phyloP scores from a whole-genome alignment of 495 filamentous ascomycete genomes.

The Chaetomium tenue region DNA sequence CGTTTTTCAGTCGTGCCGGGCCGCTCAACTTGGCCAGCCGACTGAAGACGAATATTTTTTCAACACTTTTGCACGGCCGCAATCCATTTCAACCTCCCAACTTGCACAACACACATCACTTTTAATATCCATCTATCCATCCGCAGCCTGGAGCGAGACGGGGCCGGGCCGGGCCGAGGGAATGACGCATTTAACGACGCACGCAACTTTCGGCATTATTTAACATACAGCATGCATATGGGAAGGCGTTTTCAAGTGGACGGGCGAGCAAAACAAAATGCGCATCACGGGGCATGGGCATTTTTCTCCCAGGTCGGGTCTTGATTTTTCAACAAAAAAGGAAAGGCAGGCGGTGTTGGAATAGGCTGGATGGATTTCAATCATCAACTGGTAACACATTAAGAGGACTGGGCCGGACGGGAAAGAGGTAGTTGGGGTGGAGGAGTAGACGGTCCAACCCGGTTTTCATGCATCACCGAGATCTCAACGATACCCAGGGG shows the following conservation, averaged over 20 bases:
- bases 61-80: constrained; percentile 30
- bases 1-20: constrained; percentile 9
- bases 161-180: constrained; percentile 11
- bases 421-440: neutral
- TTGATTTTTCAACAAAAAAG: constrained; percentile 43
- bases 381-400: constrained; percentile 16
- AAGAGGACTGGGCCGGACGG: constrained; percentile 11
- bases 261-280: constrained; percentile 9
- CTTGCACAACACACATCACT: constrained; percentile 18
- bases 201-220: constrained; percentile 17
- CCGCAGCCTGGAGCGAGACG: constrained; percentile 18
- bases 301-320: constrained; percentile 13
- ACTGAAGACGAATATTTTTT: constrained; percentile 19
- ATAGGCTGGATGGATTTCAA: constrained; percentile 18
- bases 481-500: constrained; percentile 44
- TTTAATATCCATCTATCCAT: constrained; percentile 26
- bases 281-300: constrained; percentile 21
- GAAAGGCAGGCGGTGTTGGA: constrained; percentile 16
- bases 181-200: constrained; percentile 21
- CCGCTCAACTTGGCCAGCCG: constrained; percentile 15
- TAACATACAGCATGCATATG: constrained; percentile 27
- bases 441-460: constrained; percentile 13
- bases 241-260: constrained; percentile 24
- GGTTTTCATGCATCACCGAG: constrained; percentile 30
- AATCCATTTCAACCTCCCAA: constrained; percentile 24